Conservation (phyloP, 345 rosid genomes). For the Acer negundo region DNA sequence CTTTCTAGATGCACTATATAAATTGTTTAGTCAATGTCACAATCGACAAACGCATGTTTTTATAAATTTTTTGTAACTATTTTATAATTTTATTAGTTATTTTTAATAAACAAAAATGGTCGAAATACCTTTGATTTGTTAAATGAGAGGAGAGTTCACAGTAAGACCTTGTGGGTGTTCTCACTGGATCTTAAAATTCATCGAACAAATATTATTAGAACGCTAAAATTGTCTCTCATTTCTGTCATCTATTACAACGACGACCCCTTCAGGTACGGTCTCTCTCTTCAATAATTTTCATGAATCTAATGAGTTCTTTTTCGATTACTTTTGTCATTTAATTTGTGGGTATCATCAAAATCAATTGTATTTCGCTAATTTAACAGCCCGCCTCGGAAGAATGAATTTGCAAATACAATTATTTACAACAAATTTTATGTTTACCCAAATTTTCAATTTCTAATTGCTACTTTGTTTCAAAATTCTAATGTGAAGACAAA, state of each 20-base stretch:
- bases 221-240: background rate
- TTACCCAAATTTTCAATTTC: too few relatives aligned
- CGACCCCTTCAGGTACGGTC: background rate
- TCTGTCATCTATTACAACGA: background rate
- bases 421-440: too few relatives aligned
- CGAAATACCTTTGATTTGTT: too few relatives aligned
- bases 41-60: too few relatives aligned
- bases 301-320: background rate
- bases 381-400: too few relatives aligned
- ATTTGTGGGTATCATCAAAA: background rate
- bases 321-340: background rate
- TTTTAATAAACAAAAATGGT: too few relatives aligned
- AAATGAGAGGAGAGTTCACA: background rate
- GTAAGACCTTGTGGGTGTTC: background rate
- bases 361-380: background rate
- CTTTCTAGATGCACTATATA: too few relatives aligned
- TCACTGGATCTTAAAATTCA: background rate
- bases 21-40: too few relatives aligned
- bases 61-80: too few relatives aligned
- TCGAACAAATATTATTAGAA: background rate
- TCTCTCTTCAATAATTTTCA: background rate
- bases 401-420: too few relatives aligned
- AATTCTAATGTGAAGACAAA: constrained; percentile 7
- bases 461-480: background rate
- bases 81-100: too few relatives aligned